phyloP scores from a whole-genome alignment of 1,284 basidiomycete species.

The Golubevia sp. region DNA sequence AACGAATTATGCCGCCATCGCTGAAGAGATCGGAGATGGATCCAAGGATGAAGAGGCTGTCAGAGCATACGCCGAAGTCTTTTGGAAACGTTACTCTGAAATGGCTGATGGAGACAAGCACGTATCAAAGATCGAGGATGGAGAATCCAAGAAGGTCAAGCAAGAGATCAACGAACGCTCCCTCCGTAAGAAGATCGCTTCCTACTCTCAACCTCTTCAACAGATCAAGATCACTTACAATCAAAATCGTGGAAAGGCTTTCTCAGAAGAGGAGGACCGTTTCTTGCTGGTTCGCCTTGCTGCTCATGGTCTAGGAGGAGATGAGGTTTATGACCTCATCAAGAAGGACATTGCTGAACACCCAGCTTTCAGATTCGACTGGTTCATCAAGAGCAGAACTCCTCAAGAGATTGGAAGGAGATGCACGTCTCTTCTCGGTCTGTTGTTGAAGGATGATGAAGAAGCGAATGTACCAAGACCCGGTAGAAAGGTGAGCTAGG shows the following conservation, averaged over 20 bases:
- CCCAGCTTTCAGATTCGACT: slow-evolving; percentile 92
- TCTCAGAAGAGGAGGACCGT: slow-evolving; percentile 94
- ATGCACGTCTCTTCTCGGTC: slow-evolving; percentile 83
- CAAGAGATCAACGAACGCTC: slow-evolving; percentile 41
- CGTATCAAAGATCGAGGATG: slow-evolving; percentile 51
- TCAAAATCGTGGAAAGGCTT: slow-evolving; percentile 74
- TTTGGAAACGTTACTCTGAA: slow-evolving; percentile 87
- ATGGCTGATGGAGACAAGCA: slow-evolving; percentile 64
- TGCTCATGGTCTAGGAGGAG: slow-evolving; percentile 87
- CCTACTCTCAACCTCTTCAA: slow-evolving; percentile 34
- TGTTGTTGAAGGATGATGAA: slow-evolving; percentile 84
- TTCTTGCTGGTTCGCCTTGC: slow-evolving; percentile 89
- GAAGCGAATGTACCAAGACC: slow-evolving; percentile 14
- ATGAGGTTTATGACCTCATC: slow-evolving; percentile 93
- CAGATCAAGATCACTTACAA: slow-evolving; percentile 52
- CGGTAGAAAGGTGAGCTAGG: background rate
- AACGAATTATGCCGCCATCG: slow-evolving; percentile 76
- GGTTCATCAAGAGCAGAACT: slow-evolving; percentile 97
- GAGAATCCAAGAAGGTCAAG: slow-evolving; percentile 46
- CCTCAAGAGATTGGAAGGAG: slow-evolving; percentile 86
- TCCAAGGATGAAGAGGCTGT: slow-evolving; percentile 80
- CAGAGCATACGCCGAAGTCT: slow-evolving; percentile 78
- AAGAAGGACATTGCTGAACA: slow-evolving; percentile 95
- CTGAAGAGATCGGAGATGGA: slow-evolving; percentile 72
- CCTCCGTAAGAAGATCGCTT: slow-evolving; percentile 32